Evolutionary conservation across 768 basidiomycete genomes (phyloP).

Genomic region (Termitomyces sp.): DNA sequence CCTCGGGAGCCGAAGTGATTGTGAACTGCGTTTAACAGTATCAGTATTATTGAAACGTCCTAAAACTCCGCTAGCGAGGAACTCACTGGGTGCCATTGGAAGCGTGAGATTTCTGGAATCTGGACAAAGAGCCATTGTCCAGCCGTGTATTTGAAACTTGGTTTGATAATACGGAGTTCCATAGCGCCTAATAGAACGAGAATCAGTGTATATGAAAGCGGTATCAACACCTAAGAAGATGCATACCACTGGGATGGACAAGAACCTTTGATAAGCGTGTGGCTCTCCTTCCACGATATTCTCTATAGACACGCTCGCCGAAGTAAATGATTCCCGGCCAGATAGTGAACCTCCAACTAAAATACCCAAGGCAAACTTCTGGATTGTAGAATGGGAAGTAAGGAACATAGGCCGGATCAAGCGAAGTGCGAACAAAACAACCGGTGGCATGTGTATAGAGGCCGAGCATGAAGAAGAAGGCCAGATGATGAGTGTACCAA

Average conservation of each 20-base stretch:
- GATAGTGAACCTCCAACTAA: conserved; percentile 87
- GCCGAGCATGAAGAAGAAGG: conserved; percentile 91
- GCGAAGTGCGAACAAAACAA: conserved; percentile 90
- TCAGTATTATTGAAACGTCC: background rate
- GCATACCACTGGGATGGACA: conserved; percentile 80
- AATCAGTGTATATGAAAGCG: conserved; percentile 1
- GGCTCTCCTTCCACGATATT: conserved; percentile 70
- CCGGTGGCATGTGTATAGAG: conserved; percentile 89
- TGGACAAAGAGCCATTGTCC: conserved; percentile 92
- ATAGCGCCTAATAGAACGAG: conserved; percentile 57
- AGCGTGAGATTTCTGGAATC: conserved; percentile 76
- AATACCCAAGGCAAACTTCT: conserved; percentile 86
- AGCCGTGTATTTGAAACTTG: conserved; percentile 85
- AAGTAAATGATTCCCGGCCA: conserved; percentile 92
- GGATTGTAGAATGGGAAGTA: conserved; percentile 87
- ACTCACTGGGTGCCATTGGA: conserved; percentile 95
- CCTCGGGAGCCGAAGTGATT: conserved; percentile 92
- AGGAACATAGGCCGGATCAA: conserved; percentile 58
- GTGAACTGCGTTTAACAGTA: conserved; percentile 58
- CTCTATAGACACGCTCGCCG: conserved; percentile 78
- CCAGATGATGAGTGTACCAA: conserved; percentile 95
- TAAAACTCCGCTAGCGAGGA: background rate
- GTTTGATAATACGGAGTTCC: conserved; percentile 90
- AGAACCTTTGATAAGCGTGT: conserved; percentile 83
- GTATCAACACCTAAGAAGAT: background rate